These are phyloP conservation scores for Magnaporthiopsis incrustans DNA, from an alignment of 2,329 filamentous ascomycete genomes.

Conservation along the genomic window DNA sequence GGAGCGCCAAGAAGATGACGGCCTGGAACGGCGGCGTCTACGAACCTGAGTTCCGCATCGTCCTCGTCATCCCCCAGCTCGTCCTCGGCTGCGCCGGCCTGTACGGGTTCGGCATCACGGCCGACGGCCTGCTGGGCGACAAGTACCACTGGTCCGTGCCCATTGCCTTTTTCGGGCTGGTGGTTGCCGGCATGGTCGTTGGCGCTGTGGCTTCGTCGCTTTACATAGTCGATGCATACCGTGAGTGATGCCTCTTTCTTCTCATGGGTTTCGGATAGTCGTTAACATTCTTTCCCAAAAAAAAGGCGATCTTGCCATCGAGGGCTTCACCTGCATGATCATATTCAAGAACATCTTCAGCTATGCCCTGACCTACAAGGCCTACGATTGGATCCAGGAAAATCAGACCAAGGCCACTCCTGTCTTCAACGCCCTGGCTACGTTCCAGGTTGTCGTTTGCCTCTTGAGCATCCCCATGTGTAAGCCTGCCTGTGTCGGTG, in stretches of 20 bases:
- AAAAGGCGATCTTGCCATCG: slow-evolving; percentile 72
- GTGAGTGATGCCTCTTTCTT: slow-evolving; percentile 41
- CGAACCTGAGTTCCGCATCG: slow-evolving; percentile 83
- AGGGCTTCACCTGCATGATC: slow-evolving; percentile 82
- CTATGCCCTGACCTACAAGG: slow-evolving; percentile 75
- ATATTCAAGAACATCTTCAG: slow-evolving; percentile 95
- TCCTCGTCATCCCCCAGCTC: slow-evolving; percentile 76
- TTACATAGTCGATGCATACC: slow-evolving; percentile 89
- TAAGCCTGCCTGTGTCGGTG: slow-evolving; percentile 40
- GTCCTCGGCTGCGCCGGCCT: slow-evolving; percentile 70
- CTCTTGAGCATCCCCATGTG: slow-evolving; percentile 67
- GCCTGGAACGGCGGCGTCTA: slow-evolving; percentile 71
- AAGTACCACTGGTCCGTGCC: slow-evolving; percentile 66
- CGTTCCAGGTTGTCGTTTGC: slow-evolving; percentile 72
- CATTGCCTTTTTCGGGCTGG: slow-evolving; percentile 73
- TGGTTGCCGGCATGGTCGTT: slow-evolving; percentile 86
- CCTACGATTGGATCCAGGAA: slow-evolving; percentile 71
- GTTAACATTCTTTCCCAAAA: neutral
- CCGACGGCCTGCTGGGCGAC: slow-evolving; percentile 43
- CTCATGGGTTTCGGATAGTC: too few relatives aligned
- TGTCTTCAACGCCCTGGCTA: slow-evolving; percentile 62
- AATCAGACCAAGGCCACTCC: slow-evolving; percentile 48
- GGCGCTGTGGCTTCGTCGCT: slow-evolving; percentile 78
- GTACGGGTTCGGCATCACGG: slow-evolving; percentile 76
- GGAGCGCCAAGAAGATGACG: slow-evolving; percentile 62